Conservation (phyloP, 495 filamentous ascomycete genomes). For the Aeminium ludgeri region DNA sequence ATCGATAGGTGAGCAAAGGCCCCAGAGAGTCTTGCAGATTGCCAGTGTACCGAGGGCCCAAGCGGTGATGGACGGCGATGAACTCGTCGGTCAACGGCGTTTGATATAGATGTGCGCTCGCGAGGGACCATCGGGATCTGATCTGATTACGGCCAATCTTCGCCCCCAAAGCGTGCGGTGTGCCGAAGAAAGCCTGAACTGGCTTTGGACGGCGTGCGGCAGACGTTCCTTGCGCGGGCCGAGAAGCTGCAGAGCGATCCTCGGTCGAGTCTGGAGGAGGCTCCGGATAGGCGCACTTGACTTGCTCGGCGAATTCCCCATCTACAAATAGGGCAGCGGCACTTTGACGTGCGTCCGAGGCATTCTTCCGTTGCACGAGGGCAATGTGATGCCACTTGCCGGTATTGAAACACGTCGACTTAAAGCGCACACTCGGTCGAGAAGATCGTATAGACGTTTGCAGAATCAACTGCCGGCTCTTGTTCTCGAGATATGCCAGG, state of each 20-base stretch:
- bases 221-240: neutral
- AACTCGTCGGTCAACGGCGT: slow-evolving; percentile 83
- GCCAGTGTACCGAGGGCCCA: slow-evolving; percentile 79
- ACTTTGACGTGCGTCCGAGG: slow-evolving; percentile 52
- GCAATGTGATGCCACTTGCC: slow-evolving; percentile 82
- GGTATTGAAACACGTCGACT: slow-evolving; percentile 55
- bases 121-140: slow-evolving; percentile 69
- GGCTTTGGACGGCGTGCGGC: slow-evolving; percentile 20
- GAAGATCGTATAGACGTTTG: slow-evolving; percentile 84
- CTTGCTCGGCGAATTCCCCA: slow-evolving; percentile 83
- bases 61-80: slow-evolving; percentile 72
- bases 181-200: slow-evolving; percentile 85
- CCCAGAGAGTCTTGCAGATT: slow-evolving; percentile 95
- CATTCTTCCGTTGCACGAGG: slow-evolving; percentile 53
- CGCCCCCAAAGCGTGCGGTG: slow-evolving; percentile 75
- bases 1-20: slow-evolving; percentile 89
- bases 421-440: slow-evolving; percentile 83
- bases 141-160: slow-evolving; percentile 62
- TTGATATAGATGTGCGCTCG: slow-evolving; percentile 72
- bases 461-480: slow-evolving; percentile 87
- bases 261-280: slow-evolving; percentile 43
- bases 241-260: slow-evolving; percentile 3
- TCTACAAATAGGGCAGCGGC: slow-evolving; percentile 82
- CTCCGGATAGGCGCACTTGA: slow-evolving; percentile 72
- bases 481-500: slow-evolving; percentile 81